Percentiles rank a stretch among this genome's conserved stretches.
Evolutionary conservation across 805 yeast species (phyloP).

Genomic region (Cyberlindnera sargentensis): DNA sequence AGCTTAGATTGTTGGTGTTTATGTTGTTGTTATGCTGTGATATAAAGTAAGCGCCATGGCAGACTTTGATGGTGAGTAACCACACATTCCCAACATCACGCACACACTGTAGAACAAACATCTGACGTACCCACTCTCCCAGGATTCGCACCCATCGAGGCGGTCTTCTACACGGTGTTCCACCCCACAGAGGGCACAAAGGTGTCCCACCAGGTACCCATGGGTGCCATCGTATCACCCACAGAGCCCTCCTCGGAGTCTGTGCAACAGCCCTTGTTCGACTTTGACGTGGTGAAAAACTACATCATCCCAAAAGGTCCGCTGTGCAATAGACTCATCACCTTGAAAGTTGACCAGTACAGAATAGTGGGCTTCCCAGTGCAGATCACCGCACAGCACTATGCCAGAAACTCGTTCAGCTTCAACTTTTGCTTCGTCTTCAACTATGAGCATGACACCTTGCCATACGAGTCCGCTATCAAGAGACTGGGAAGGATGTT

Average conservation of each 20-base stretch:
- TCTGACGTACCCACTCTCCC: no score
- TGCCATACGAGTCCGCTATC: slow-evolving; percentile 82
- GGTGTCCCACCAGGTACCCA: slow-evolving; percentile 85
- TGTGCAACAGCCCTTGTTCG: slow-evolving; percentile 40
- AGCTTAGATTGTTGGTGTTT: no score
- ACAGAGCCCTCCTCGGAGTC: slow-evolving; percentile 24
- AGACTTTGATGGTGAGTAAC: not conserved
- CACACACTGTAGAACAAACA: no score
- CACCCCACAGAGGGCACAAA: slow-evolving; percentile 96
- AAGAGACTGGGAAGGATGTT: slow-evolving; percentile 84
- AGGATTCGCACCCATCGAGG: slow-evolving; percentile 85
- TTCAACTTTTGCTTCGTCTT: slow-evolving; percentile 93
- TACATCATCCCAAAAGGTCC: slow-evolving; percentile 92
- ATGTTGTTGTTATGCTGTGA: no score
- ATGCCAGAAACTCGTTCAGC: slow-evolving; percentile 86
- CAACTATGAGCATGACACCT: slow-evolving; percentile 70
- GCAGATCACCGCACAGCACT: slow-evolving; percentile 61
- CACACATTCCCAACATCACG: not conserved
- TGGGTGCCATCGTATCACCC: slow-evolving; percentile 49
- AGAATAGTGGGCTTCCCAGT: slow-evolving; percentile 87
- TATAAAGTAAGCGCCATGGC: not conserved
- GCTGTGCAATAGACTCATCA: slow-evolving; percentile 73
- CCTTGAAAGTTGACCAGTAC: slow-evolving; percentile 63
- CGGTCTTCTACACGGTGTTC: slow-evolving; percentile 84
- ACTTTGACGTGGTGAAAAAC: slow-evolving; percentile 82